These are phyloP conservation scores for Rhodotorula sp. DNA, from an alignment of 1,284 basidiomycete genomes.

Conservation along the genomic window DNA sequence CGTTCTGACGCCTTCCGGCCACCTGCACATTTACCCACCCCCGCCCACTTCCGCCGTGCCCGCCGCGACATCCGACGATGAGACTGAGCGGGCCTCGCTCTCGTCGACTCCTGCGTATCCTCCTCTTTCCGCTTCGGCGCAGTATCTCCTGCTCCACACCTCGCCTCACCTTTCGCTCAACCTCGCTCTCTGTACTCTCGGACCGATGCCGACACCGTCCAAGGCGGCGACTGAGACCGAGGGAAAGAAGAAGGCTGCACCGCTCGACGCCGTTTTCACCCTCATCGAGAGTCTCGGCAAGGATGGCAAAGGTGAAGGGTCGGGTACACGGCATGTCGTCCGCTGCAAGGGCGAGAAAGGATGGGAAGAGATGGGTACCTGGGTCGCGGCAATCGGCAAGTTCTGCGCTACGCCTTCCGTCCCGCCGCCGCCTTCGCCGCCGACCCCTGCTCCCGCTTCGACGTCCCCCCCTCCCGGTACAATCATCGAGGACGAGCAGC, in stretches of 20 bases:
- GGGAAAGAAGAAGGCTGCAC: background rate
- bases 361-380: conserved; percentile 29
- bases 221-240: background rate
- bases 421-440: conserved; percentile 4
- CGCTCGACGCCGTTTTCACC: conserved; percentile 26
- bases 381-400: conserved; percentile 23
- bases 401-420: conserved; percentile 12
- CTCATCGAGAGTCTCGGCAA: conserved; percentile 6
- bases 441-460: background rate
- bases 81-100: background rate
- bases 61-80: background rate
- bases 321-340: conserved; percentile 22
- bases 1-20: conserved; percentile 34
- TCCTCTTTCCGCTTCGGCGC: conserved; percentile 23
- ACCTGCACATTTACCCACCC: conserved; percentile 31
- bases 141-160: conserved; percentile 27
- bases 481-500: background rate
- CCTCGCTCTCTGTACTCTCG: conserved; percentile 23
- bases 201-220: background rate
- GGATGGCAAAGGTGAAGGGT: conserved; percentile 11
- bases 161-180: conserved; percentile 26
- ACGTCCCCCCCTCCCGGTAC: background rate
- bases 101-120: background rate
- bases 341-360: conserved; percentile 11
- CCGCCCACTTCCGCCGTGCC: conserved; percentile 1